Base-by-base conservation (phyloP, 192 early-diverging fungal genomes). In the Gigaspora rosea region DNA sequence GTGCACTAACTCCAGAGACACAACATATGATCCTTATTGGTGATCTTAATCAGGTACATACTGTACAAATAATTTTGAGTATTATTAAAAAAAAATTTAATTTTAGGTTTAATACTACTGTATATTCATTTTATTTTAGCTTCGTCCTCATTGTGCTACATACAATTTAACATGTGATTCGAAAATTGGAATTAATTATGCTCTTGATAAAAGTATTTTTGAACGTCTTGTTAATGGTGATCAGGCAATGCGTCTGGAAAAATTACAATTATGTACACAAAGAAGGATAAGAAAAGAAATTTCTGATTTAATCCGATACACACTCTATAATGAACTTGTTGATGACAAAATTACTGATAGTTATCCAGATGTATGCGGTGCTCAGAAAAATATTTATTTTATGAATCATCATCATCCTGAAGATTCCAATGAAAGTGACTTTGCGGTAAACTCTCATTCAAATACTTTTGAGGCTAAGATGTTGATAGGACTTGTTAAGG, bases 281-380 rank as follows among this genome's bases (percentile, higher is more conserved):
- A 62, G 88, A 46, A 84, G 88, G 27, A 89, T 89, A 86, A 79
- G 85, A 33, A 15, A 8, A 1, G 81, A 84, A 51, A 89, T 89
- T 22, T 80, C 85, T 18, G 82, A 79, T 47, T 33, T 89, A 35
- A 84, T 89, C 58, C 52, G 83, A 5, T 69, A 79, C 12, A 79
- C 86, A 0, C 80, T 89, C 11, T 88, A 89, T 59, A 81, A 82
- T 8, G 32, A 79, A 1, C 79, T 88, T 0, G 79, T 79, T 10
- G 88, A 89, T 56, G 82, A 83, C 22, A 59, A 20, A 18, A 9
- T 6, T 8, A 13, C 3, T 33, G 13, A 10, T 8, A 13, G 54
- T 1, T 83, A 85, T 51, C 84, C 84, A 15, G 48, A 57, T 15
- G 82, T 89, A 0, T 46, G 64, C 35, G 88, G 88, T 11, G 83